phyloP scores from a whole-genome alignment of 2,329 filamentous ascomycete genomes.

The Ophiostoma populinum region DNA sequence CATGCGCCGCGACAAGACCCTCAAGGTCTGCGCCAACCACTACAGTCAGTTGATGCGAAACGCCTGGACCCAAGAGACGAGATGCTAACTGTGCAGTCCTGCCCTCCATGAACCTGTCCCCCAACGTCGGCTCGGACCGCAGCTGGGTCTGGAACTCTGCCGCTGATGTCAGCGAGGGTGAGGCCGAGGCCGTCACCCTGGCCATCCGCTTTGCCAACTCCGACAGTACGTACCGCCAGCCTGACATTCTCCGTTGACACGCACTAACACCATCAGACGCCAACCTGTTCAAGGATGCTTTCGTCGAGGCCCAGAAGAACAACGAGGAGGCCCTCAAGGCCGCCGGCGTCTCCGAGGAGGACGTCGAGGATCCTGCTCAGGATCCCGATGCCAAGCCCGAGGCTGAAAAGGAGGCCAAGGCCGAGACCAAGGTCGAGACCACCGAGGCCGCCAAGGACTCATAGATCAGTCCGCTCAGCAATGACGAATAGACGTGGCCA shows the following conservation, averaged over 20 bases:
- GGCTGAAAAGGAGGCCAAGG: constrained; percentile 14
- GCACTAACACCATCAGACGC: constrained; percentile 45
- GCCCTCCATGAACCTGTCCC: constrained; percentile 95
- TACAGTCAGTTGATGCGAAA: constrained; percentile 59
- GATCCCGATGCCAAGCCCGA: constrained; percentile 16
- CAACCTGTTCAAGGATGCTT: constrained; percentile 93
- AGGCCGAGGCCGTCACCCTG: constrained; percentile 87
- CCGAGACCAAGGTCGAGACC: constrained; percentile 14
- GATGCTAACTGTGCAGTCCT: constrained; percentile 44
- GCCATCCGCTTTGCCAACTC: constrained; percentile 96
- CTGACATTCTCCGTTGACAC: background rate
- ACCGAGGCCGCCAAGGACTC: constrained; percentile 4
- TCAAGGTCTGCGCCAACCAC: constrained; percentile 99
- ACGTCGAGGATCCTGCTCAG: constrained; percentile 10
- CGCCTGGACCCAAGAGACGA: too few species aligned
- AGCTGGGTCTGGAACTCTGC: constrained; percentile 99
- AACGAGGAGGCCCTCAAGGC: constrained; percentile 70
- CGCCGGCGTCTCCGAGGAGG: constrained; percentile 11
- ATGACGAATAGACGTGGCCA: background rate
- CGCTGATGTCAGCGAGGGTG: constrained; percentile 94
- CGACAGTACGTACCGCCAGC: constrained; percentile 52
- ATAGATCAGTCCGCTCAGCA: background rate
- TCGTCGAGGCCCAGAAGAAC: constrained; percentile 91
- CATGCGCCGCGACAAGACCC: constrained; percentile 98
- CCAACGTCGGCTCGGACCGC: constrained; percentile 94